Base-by-base conservation (phyloP, 352 stramenopile species). In the Halophytophthora batemanensis region DNA sequence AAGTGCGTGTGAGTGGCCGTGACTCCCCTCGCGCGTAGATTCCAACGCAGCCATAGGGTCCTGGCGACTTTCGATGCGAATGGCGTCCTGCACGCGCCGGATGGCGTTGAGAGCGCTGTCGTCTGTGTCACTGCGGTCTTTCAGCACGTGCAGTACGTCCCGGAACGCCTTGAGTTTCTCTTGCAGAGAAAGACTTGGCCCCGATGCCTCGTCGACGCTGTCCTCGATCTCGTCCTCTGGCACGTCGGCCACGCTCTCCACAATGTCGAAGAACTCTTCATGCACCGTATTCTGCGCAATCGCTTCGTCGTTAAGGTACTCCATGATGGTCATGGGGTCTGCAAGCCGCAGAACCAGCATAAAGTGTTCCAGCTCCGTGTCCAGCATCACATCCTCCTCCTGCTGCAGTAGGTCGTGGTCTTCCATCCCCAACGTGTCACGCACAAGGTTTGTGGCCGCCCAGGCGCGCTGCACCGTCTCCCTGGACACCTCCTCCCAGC, bases 191-290 rank as follows among this genome's bases (percentile, higher is more conserved):
- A 87, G 53, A 13, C 68, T 82, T 1, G 60, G 57, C 5, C 53
- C 50, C 3, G 56, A 42, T 3, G 46, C 62, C 25, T 83, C 76
- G 37, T 80, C 74, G 3, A 64, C 58, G 1, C 71, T 61, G 11
- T 87, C 80, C 2, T 85, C 69, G 3, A 83, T 61, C 8, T 87
- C 79, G 22, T 90, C 80, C 45, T 89, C 79, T 0, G 76, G 71
- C 10, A 90, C 74, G 35, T 90, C 76, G 39, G 80, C 79, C 1
- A 69, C 44, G 21, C 68, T 76, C 43, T 87, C 71, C 15, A 93
- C 68, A n/a, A 88, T 64, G 28, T 93, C 82, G 18, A 93, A 90
- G 47, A 88, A 89, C 49, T 93, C 82, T 61, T 90, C 82, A 44
- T 93, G 79, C 48, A 91, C 66, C 7, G 71, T 72, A 40, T 87